Base-by-base conservation (phyloP, 2,329 filamentous ascomycete species). In the Ramularia endophylla region DNA sequence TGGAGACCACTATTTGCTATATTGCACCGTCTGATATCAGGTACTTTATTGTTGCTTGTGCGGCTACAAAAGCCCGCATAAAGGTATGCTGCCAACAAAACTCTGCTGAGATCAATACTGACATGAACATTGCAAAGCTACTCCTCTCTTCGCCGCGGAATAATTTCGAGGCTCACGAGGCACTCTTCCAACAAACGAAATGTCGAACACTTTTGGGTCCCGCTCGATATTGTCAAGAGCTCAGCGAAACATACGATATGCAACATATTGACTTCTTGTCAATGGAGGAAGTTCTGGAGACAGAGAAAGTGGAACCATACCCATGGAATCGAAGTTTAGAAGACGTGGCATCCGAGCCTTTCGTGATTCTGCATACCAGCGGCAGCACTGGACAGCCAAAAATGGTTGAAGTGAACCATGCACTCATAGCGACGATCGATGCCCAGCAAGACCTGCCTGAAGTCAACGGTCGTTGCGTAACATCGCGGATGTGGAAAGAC, bases 321-420 rank as follows among this genome's bases (percentile, higher is more conserved):
- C 13, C 30, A 36, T 44, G 38, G 37, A 9, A 13, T n/a, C 15
- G 17, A 18, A 36, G 5, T 2, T 15, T 44, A 11, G 22, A 32
- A 12, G 32, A 44, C 9, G 32, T 40, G 3, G 43, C 20, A 11
- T 40, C 47, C 17, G 46, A 49, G 17, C 37, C 27, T 13, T 43
- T 50, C 2, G 5, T 53, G 8, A 29, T 52, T 5, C 41, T 55
- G 0, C 52, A 53, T 31, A 55, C 52, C 1, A 48, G 45, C 9
- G 52, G 52, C 8, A 43, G 37, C 16, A 53, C 52, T 18, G 52
- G 50, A 3, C 19, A 46, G 6, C 52, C 50, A 3, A 55, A 55
- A 27, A 41, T 46, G 5, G 47, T 51, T 11, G 45, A 47, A 20
- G 41, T 47, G 29, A 49, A 40, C 9, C 46, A 51, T 19, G 41